Evolutionary conservation across 331 rosid species (phyloP).

Genomic region (Cydonia oblonga): DNA sequence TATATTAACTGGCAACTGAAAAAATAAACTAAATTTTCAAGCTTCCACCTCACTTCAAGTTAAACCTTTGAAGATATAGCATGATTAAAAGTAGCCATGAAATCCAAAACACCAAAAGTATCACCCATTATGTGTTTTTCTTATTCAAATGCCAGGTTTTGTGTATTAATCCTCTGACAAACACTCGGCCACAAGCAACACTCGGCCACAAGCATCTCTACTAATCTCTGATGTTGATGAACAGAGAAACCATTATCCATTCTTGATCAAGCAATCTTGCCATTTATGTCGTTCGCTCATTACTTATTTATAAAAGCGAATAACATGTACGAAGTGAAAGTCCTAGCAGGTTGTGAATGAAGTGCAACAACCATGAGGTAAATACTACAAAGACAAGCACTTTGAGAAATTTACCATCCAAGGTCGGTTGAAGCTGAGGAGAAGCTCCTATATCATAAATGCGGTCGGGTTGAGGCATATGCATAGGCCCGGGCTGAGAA

Average conservation of each 20-base stretch:
- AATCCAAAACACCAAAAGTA: background rate
- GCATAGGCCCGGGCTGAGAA: slow-evolving; percentile 20
- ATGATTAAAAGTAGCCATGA: background rate
- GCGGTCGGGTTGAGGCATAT: slow-evolving; percentile 16
- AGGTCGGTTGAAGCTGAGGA: slow-evolving; percentile 44
- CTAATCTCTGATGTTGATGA: background rate
- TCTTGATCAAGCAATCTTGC: background rate
- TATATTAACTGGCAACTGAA: background rate
- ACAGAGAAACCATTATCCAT: background rate
- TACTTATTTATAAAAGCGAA: background rate
- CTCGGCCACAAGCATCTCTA: background rate
- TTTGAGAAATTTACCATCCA: slow-evolving; percentile 48
- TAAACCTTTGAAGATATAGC: background rate
- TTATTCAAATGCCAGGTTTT: background rate
- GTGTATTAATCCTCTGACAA: background rate
- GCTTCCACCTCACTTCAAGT: background rate
- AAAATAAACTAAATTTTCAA: background rate
- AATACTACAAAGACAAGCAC: background rate
- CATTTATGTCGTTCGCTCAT: background rate
- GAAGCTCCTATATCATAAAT: slow-evolving; percentile 26
- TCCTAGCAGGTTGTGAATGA: background rate
- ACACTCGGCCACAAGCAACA: background rate
- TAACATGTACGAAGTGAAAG: background rate
- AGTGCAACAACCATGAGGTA: background rate
- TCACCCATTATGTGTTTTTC: background rate